A percentile compares a stretch with the other conserved stretches of the same genome.
phyloP scores from a whole-genome alignment of 139 green algal species.

The Penium margaritaceum region DNA sequence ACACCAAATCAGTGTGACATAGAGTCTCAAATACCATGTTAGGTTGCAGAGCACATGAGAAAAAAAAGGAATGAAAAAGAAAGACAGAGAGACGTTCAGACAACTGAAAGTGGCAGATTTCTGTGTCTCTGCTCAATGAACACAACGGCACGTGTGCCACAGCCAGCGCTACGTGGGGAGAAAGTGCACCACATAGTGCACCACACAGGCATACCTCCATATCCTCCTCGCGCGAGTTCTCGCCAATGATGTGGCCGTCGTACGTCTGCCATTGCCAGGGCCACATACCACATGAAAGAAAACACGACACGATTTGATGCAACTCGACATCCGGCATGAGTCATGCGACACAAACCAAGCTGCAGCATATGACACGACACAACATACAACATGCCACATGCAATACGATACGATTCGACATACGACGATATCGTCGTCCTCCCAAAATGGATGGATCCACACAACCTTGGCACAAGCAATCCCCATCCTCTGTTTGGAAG shows the following conservation, averaged over 20 bases:
- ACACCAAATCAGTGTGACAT: not conserved
- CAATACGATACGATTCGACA: too few relatives aligned
- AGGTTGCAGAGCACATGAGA: not conserved
- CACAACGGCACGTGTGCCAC: not conserved
- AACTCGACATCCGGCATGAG: too few relatives aligned
- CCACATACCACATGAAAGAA: too few relatives aligned
- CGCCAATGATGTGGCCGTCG: slow-evolving; percentile 73
- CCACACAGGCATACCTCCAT: slow-evolving; percentile 54
- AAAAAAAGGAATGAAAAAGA: not conserved
- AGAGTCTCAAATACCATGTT: not conserved
- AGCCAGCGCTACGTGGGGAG: not conserved
- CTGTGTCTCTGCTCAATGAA: not conserved
- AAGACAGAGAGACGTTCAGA: not conserved
- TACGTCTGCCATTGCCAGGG: too few relatives aligned
- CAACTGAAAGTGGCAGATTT: not conserved
- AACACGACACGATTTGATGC: too few relatives aligned
- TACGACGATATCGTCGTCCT: too few relatives aligned
- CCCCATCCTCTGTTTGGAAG: too few relatives aligned
- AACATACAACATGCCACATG: too few relatives aligned
- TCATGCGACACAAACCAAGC: too few relatives aligned
- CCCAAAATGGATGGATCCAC: too few relatives aligned
- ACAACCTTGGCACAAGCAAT: too few relatives aligned
- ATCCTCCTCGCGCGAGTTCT: slow-evolving; percentile 62
- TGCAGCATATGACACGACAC: too few relatives aligned
- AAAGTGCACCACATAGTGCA: not conserved